These are phyloP conservation scores for Eucalyptus pumila DNA, from an alignment of 345 rosid genomes.

Conservation along the genomic window DNA sequence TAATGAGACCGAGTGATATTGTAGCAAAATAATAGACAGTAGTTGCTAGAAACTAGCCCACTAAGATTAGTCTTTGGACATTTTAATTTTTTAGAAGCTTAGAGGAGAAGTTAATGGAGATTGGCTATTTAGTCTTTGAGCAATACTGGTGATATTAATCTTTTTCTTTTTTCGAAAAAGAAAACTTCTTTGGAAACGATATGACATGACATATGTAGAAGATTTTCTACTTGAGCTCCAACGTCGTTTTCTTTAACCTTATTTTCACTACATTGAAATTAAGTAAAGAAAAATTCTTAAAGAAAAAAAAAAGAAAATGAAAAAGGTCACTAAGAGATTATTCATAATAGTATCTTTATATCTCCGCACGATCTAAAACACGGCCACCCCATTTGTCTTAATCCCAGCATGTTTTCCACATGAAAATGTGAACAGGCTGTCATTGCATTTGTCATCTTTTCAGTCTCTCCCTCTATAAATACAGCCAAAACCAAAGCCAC, in stretches of 20 bases:
- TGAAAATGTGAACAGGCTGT: not conserved
- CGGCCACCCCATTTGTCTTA: not conserved
- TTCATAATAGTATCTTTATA: not conserved
- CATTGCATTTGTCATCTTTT: not conserved
- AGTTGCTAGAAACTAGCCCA: not conserved
- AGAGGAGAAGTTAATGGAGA: not conserved
- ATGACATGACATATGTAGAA: not conserved
- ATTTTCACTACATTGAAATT: not conserved
- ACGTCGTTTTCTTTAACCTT: not conserved
- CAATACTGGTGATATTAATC: not conserved
- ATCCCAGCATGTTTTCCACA: not conserved
- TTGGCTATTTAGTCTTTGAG: not conserved
- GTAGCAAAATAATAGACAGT: not conserved
- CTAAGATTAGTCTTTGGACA: not conserved
- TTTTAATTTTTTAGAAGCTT: not conserved
- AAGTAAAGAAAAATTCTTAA: not conserved
- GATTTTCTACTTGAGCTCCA: not conserved
- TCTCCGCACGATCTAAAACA: not conserved
- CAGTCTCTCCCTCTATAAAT: not conserved
- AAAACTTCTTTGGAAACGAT: not conserved
- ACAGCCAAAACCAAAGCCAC: not conserved
- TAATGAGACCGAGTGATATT: not conserved
- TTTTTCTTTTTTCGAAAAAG: too few species aligned
- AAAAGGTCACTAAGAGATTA: not conserved
- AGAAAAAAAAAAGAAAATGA: not conserved